Evolutionary conservation across 1,284 basidiomycete genomes (phyloP), one percentile per base, ranked within the genome.

Genomic region (Cutaneotrichosporon sp.): DNA sequence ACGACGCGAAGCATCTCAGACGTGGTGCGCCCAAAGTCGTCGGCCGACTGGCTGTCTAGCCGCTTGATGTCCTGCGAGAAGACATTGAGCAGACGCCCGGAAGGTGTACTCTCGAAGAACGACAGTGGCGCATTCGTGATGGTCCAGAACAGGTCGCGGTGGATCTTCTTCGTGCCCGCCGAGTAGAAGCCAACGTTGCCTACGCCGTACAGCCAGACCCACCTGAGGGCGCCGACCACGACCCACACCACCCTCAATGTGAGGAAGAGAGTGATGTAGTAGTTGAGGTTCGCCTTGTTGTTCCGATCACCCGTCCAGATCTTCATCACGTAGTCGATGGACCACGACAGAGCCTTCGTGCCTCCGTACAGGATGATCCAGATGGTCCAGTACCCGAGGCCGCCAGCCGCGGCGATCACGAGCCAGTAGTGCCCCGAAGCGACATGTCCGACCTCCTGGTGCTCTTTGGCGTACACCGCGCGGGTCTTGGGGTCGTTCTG

Each of bases 81-180:
- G 32, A 83, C 73, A 69, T 81, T 82, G 70, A 85, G 76, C 60
- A 86, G 74, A 67, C 79, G 78, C 78, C 91, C 91, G 63, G 89
- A 84, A 0, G 91, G 91, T 0, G 90, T 92, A 0, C 88, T 89
- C 70, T 94, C 91, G 73, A 92, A 92, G 80, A 90, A 92, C 4
- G 87, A 84, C 53, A 89, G 81, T 0, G 90, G 89, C 0, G 90
- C 89, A 11, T 83, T 80, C 26, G 90, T 77, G 10, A 92, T 85
- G 22, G 82, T 82, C 34, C 71, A 78, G 56, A 88, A 81, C 13
- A 87, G 85, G 53, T 79, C 78, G 69, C 82, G 84, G 79, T 90
- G 91, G 50, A 92, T 80, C 22, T 77, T 82, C 66, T 87, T 87
- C 0, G 88, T 88, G 7, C 82, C 80, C 32, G 89, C 79, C 58